Conservation (phyloP, 1,284 basidiomycete genomes). For the Earliella scabrosa region DNA sequence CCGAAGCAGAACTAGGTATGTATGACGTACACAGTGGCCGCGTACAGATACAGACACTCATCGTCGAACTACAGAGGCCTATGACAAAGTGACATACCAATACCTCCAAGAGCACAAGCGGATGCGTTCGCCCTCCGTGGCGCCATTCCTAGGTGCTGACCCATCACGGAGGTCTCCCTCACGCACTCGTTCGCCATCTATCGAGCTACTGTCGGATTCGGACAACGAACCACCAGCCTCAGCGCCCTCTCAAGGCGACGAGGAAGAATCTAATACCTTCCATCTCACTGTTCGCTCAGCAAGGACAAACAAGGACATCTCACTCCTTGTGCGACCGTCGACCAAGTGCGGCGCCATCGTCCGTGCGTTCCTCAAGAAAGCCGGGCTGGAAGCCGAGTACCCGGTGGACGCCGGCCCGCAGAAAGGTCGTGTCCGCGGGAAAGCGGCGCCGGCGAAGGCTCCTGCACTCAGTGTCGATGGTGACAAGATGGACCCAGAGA, state of each 20-base stretch:
- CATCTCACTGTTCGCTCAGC: constrained; percentile 66
- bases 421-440: constrained; percentile 24
- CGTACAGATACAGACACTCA: not conserved
- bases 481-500: constrained; percentile 60
- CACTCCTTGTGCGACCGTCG: constrained; percentile 69
- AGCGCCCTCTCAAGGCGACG: constrained; percentile 21
- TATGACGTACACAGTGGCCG: constrained; percentile 11
- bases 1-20: constrained; percentile 65
- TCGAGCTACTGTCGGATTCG: constrained; percentile 25
- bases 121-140: constrained; percentile 31
- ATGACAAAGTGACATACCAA: constrained; percentile 60
- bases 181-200: constrained; percentile 23
- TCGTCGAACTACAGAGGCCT: constrained; percentile 54
- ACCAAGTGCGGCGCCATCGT: constrained; percentile 77
- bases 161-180: constrained; percentile 20
- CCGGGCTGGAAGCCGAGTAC: constrained; percentile 59
- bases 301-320: constrained; percentile 56
- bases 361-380: constrained; percentile 68
- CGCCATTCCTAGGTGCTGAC: constrained; percentile 25
- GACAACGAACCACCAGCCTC: constrained; percentile 9
- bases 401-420: constrained; percentile 26
- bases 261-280: constrained; percentile 52
- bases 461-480: constrained; percentile 70
- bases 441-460: constrained; percentile 34
- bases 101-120: constrained; percentile 54